Evolutionary conservation across 1,284 basidiomycete genomes (phyloP).

Genomic region (Ceratorhiza oryzae-sativae): DNA sequence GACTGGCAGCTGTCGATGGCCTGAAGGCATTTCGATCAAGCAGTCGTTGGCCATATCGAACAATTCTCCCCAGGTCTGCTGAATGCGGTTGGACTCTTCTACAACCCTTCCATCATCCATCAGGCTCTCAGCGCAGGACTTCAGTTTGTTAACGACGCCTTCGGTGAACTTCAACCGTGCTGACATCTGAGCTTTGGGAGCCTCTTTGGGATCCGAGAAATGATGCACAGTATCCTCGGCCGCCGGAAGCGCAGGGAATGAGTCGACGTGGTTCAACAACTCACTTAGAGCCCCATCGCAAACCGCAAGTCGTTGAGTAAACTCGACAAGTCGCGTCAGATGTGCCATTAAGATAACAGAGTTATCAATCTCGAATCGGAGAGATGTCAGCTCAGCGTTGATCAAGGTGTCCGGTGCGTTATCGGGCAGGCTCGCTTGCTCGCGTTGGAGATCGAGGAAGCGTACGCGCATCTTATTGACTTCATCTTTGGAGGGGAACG

Average conservation of each 20-base stretch:
- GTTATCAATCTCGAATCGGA: slow-evolving; percentile 64
- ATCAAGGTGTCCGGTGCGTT: slow-evolving; percentile 52
- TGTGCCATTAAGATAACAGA: slow-evolving; percentile 60
- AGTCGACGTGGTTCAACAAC: slow-evolving; percentile 80
- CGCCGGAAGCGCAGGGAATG: slow-evolving; percentile 66
- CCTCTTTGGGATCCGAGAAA: slow-evolving; percentile 52
- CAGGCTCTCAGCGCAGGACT: slow-evolving; percentile 49
- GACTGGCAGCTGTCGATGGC: slow-evolving; percentile 60
- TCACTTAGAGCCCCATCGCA: slow-evolving; percentile 82
- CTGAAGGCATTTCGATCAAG: slow-evolving; percentile 67
- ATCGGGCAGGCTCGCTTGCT: slow-evolving; percentile 58
- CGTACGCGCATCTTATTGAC: slow-evolving; percentile 56
- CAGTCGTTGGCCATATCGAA: slow-evolving; percentile 78
- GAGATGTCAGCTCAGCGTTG: slow-evolving; percentile 64
- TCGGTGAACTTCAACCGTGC: slow-evolving; percentile 69
- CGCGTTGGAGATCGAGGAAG: slow-evolving; percentile 58
- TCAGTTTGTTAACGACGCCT: slow-evolving; percentile 58
- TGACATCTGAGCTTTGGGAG: slow-evolving; percentile 70
- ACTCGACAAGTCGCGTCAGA: slow-evolving; percentile 60
- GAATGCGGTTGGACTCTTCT: slow-evolving; percentile 65
- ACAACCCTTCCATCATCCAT: slow-evolving; percentile 62
- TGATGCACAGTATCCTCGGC: slow-evolving; percentile 59
- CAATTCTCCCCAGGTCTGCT: slow-evolving; percentile 80
- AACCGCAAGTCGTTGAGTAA: slow-evolving; percentile 58
- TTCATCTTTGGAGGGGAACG: slow-evolving; percentile 62